A percentile compares a stretch with the other conserved stretches of the same genome.
Conservation (phyloP, 73 alveolate species). For the Vitrella brassicaformis region DNA sequence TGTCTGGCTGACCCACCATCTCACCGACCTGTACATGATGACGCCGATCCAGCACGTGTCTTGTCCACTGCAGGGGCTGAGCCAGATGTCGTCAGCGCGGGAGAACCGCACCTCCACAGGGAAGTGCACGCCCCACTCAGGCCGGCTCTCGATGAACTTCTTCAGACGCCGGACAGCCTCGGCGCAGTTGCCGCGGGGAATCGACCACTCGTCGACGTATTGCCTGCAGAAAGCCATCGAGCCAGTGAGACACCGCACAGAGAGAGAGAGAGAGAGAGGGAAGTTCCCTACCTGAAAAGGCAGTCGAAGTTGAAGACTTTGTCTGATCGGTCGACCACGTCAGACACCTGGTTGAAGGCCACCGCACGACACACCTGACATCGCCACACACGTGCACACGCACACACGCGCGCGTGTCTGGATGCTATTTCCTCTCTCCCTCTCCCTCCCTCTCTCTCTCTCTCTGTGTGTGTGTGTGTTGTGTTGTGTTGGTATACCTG, state of each 20-base stretch:
- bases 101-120: background rate
- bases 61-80: background rate
- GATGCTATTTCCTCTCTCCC: too few relatives aligned
- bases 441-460: too few relatives aligned
- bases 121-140: background rate
- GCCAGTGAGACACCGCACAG: too few relatives aligned
- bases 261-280: too few relatives aligned
- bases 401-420: too few relatives aligned
- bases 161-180: background rate
- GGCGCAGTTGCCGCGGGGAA: background rate
- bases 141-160: background rate
- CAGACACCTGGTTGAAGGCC: background rate
- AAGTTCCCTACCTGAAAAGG: too few relatives aligned
- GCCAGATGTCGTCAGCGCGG: background rate
- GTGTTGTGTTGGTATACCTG: background rate
- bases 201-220: background rate
- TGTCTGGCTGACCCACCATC: too few relatives aligned
- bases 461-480: too few relatives aligned
- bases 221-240: too few relatives aligned
- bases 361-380: background rate
- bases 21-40: background rate
- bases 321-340: background rate
- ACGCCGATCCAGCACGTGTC: background rate
- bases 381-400: background rate
- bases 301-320: background rate